Percentiles rank a stretch among this genome's conserved stretches.
phyloP scores from a whole-genome alignment of 768 basidiomycete genomes.

The Pleurotus giganteus region DNA sequence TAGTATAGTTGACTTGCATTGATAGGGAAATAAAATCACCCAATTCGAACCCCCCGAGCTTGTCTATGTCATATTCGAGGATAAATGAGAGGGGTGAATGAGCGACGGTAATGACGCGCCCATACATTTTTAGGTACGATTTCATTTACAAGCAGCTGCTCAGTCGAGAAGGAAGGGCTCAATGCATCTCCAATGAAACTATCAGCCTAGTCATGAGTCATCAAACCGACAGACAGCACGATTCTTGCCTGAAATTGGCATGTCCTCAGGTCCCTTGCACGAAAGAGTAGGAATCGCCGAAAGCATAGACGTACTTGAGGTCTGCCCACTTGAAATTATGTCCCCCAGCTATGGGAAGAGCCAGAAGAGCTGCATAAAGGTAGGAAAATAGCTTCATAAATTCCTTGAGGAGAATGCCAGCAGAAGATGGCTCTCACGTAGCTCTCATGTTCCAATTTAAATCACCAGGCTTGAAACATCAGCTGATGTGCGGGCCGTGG shows the following conservation, averaged over 20 bases:
- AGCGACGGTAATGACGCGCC: not conserved
- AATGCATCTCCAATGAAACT: slow-evolving; percentile 52
- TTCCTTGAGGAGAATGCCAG: too few relatives aligned
- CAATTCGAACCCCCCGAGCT: slow-evolving; percentile 56
- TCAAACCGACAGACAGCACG: not conserved
- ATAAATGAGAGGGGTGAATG: not conserved
- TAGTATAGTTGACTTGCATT: not conserved
- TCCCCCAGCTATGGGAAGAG: not conserved
- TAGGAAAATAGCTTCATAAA: not conserved
- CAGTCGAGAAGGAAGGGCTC: slow-evolving; percentile 38
- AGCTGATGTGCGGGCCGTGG: too few relatives aligned
- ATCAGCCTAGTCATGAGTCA: not conserved
- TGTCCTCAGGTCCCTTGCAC: slow-evolving; percentile 46
- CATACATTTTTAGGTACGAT: slow-evolving; percentile 45
- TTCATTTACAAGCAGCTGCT: slow-evolving; percentile 38
- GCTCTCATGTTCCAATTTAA: too few relatives aligned
- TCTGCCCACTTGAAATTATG: slow-evolving; percentile 38
- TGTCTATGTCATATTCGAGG: slow-evolving; percentile 30
- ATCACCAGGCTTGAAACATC: too few relatives aligned
- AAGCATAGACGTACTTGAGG: slow-evolving; percentile 47
- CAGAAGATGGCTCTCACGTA: too few relatives aligned
- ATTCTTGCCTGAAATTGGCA: slow-evolving; percentile 47
- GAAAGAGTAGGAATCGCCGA: slow-evolving; percentile 57
- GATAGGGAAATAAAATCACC: slow-evolving; percentile 25
- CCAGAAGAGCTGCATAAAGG: not conserved